These are phyloP conservation scores for Aspergillus ibericus DNA, from an alignment of 2,329 filamentous ascomycete species.

Conservation along the genomic window DNA sequence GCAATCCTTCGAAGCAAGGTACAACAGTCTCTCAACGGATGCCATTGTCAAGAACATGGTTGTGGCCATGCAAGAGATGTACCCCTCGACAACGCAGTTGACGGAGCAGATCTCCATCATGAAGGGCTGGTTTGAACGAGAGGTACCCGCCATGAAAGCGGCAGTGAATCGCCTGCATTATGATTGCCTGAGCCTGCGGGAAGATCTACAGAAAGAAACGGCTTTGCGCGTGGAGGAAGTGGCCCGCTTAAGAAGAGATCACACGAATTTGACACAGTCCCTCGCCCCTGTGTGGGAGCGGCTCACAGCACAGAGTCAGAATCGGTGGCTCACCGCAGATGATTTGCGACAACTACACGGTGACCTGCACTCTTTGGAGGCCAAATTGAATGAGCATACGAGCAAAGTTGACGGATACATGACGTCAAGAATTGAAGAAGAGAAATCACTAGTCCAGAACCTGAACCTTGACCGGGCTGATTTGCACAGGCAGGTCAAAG, in stretches of 20 bases:
- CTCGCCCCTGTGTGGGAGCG: slow-evolving; percentile 5
- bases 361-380: slow-evolving; percentile 4
- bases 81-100: slow-evolving; percentile 30
- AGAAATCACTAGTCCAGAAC: slow-evolving; percentile 8
- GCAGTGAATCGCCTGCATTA: slow-evolving; percentile 11
- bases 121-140: slow-evolving; percentile 14
- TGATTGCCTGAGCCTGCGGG: neutral
- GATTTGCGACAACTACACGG: slow-evolving; percentile 9
- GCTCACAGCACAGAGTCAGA: neutral
- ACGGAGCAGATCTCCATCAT: slow-evolving; percentile 23
- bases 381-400: slow-evolving; percentile 6
- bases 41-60: slow-evolving; percentile 38
- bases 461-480: slow-evolving; percentile 7
- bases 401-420: neutral
- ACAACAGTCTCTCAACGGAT: slow-evolving; percentile 49
- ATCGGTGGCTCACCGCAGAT: slow-evolving; percentile 5
- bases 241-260: slow-evolving; percentile 4
- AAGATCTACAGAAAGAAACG: slow-evolving; percentile 3
- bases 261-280: slow-evolving; percentile 4
- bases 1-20: slow-evolving; percentile 49
- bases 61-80: slow-evolving; percentile 36
- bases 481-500: slow-evolving; percentile 1
- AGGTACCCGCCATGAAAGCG: slow-evolving; percentile 1
- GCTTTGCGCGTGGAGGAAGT: slow-evolving; percentile 7
- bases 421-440: slow-evolving; percentile 1